Evolutionary conservation across 345 rosid genomes (phyloP).

Genomic region (Eucalyptus dawsonii): DNA sequence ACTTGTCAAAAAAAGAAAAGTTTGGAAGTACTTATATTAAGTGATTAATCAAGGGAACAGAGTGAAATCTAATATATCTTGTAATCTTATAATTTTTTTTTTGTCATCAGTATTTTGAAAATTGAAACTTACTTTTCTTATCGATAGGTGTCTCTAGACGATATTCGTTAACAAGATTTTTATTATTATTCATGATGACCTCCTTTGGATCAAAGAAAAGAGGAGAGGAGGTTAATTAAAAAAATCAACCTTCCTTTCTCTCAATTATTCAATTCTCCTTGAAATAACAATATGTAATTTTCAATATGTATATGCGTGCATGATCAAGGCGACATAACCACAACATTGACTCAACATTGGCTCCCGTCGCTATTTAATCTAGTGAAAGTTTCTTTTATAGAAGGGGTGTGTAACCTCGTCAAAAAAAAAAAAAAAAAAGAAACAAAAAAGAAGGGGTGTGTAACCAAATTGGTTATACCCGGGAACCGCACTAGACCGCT

Average conservation of each 20-base stretch:
- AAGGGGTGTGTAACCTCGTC: too few relatives aligned
- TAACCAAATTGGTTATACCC: not conserved
- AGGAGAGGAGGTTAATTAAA: too few relatives aligned
- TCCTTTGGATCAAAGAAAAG: too few relatives aligned
- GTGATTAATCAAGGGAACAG: not conserved
- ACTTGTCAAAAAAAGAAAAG: not conserved
- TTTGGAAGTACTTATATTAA: not conserved
- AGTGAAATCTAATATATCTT: not conserved
- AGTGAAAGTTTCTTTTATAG: not conserved
- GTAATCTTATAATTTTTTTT: not conserved
- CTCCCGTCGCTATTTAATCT: not conserved
- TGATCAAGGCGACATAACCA: not conserved
- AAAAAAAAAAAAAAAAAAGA: too few relatives aligned
- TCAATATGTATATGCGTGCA: not conserved
- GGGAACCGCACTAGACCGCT: too few relatives aligned
- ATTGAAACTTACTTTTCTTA: not conserved
- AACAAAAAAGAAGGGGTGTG: not conserved
- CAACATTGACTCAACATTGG: not conserved
- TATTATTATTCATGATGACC: too few relatives aligned
- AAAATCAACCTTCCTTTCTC: not conserved
- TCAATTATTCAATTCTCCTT: not conserved
- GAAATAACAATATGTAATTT: not conserved
- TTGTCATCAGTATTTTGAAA: not conserved
- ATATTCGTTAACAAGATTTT: not conserved
- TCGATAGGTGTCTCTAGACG: not conserved